Base-by-base conservation (phyloP, 768 basidiomycete genomes). In the Mycena kentingensis region DNA sequence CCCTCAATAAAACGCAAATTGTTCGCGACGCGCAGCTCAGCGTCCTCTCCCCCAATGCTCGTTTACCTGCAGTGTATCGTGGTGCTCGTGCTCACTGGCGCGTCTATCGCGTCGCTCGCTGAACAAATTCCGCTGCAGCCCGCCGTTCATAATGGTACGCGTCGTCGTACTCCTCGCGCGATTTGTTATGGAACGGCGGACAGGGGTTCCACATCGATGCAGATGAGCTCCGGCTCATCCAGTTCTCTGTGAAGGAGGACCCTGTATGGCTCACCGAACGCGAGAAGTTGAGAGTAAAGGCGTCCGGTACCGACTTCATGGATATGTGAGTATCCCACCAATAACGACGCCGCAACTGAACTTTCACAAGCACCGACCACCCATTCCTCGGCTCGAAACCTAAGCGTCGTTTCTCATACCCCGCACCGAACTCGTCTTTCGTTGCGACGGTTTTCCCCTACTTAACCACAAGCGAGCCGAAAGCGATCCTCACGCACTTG, bases 171-270 rank as follows among this genome's bases (percentile, higher is more conserved):
- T n/a, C n/a, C n/a, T n/a, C n/a, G n/a, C n/a, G n/a, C n/a, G n/a
- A n/a, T n/a, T n/a, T n/a, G n/a, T n/a, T n/a, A n/a, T n/a, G n/a
- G n/a, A n/a, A n/a, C n/a, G n/a, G n/a, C n/a, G n/a, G n/a, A n/a
- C 71, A 28, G 81, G 80, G n/a, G 21, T 79, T 78, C 66, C 69
- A 71, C 57, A 67, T 84, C 44, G 76, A 85, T 65, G 68, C 84
- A 32, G 65, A 74, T 27, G 80, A 72, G 42, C 68, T 70, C 46
- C 74, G 84, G 26, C 68, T 84, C 38, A 79, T 86, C n/a, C 77
- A 82, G 60, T 71, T 85, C 60, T 54, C 49, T 0, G 71, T 74
- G 39, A 79, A 36, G n/a, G 25, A 63, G 65, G 60, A 64, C 63
- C 19, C 51, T 21, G 27, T 21, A 24, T 60, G 59, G 59, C 28